These are phyloP conservation scores for Sabuloglossum arenarium DNA, from an alignment of 495 filamentous ascomycete genomes.

Conservation along the genomic window DNA sequence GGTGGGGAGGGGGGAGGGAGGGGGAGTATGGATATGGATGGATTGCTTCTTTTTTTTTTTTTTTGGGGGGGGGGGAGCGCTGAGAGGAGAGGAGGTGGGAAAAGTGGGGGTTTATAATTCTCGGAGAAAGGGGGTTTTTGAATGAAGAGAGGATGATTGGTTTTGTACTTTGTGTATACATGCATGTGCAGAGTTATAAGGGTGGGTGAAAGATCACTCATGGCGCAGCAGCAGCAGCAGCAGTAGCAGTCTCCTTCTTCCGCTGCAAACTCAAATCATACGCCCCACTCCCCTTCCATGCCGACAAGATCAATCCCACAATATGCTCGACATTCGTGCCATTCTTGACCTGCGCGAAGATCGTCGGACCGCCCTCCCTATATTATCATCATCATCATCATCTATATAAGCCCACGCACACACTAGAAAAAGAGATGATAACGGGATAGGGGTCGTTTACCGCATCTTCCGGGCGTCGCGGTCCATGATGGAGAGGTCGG, in stretches of 20 bases:
- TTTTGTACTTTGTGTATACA: no score
- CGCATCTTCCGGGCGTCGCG: conserved; percentile 84
- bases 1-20: not conserved
- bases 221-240: no score
- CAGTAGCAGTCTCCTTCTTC: not conserved
- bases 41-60: not conserved
- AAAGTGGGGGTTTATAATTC: no score
- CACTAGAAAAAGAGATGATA: not conserved
- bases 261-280: conserved; percentile 28
- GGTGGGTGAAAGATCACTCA: no score
- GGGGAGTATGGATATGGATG: not conserved
- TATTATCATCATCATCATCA: not conserved
- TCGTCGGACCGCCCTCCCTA: conserved; percentile 75
- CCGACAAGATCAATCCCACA: conserved; percentile 69
- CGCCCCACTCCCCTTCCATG: conserved; percentile 79
- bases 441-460: conserved; percentile 6
- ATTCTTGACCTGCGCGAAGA: conserved; percentile 94
- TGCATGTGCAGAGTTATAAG: no score
- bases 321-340: conserved; percentile 67
- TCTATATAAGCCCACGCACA: not conserved
- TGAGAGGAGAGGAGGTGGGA: no score
- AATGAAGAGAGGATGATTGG: no score
- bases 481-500: conserved; percentile 87
- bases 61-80: not conserved
- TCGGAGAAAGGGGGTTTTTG: no score